Conservation (phyloP, 768 basidiomycete genomes). For the Trametes sanguinea region DNA sequence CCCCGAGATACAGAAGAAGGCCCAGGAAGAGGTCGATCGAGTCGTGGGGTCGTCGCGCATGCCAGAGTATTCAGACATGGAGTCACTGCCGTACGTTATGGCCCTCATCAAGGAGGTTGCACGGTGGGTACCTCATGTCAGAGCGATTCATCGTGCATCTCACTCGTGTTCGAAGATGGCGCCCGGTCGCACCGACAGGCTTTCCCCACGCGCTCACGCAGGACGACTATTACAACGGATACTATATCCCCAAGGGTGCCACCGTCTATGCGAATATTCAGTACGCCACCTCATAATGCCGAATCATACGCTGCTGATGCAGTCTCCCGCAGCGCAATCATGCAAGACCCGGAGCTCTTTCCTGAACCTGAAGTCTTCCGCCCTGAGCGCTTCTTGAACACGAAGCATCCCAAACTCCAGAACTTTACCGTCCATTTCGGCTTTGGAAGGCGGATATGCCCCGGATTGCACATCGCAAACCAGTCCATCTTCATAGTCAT, state of each 20-base stretch:
- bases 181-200: slow-evolving; percentile 2
- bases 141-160: neutral
- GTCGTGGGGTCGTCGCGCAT: slow-evolving; percentile 31
- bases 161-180: neutral
- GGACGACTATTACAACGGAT: slow-evolving; percentile 29
- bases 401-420: slow-evolving; percentile 17
- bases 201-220: slow-evolving; percentile 26
- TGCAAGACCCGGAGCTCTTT: slow-evolving; percentile 24
- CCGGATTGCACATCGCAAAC: slow-evolving; percentile 22
- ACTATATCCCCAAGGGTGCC: slow-evolving; percentile 33
- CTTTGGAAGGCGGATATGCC: slow-evolving; percentile 27
- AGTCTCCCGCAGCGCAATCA: slow-evolving; percentile 12
- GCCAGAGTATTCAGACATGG: slow-evolving; percentile 28
- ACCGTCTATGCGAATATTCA: slow-evolving; percentile 19
- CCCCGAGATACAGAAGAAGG: slow-evolving; percentile 29
- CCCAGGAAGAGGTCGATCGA: slow-evolving; percentile 34
- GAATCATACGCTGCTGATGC: neutral
- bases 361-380: slow-evolving; percentile 26
- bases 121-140: slow-evolving; percentile 11
- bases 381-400: slow-evolving; percentile 28
- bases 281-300: neutral
- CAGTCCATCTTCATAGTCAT: slow-evolving; percentile 19
- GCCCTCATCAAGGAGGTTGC: slow-evolving; percentile 30
- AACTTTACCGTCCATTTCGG: slow-evolving; percentile 26
- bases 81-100: slow-evolving; percentile 27